phyloP scores from a whole-genome alignment of 371 early-diverging fungal genomes.

The Smittium culicis region DNA sequence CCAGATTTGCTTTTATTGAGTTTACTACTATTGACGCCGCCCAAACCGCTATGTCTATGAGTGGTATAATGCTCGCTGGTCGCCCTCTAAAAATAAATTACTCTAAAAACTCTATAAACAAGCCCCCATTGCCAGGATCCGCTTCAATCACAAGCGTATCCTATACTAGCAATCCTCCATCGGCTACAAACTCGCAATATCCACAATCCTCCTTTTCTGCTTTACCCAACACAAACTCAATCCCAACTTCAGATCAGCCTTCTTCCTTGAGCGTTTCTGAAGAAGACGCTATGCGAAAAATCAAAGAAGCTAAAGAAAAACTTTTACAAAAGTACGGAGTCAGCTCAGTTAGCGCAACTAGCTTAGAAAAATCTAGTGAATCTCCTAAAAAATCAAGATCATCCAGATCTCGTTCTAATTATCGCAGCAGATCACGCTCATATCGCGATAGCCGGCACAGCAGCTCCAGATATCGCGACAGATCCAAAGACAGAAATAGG shows the following conservation, averaged over 20 bases:
- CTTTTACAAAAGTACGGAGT: not conserved
- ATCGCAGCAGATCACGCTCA: not conserved
- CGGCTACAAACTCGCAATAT: not conserved
- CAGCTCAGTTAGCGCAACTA: not conserved
- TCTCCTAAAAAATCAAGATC: not conserved
- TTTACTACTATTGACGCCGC: constrained; percentile 45
- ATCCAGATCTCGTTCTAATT: not conserved
- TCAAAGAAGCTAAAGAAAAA: not conserved
- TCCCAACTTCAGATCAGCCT: not conserved
- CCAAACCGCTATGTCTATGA: constrained; percentile 41
- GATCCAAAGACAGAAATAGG: not conserved
- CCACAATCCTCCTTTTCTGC: too few species aligned
- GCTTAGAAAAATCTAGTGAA: not conserved
- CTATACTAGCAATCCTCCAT: not conserved
- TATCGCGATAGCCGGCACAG: not conserved
- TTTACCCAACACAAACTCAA: not conserved
- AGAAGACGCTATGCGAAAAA: not conserved
- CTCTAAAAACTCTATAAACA: constrained; percentile 52
- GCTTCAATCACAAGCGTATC: not conserved
- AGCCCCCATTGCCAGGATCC: constrained; percentile 20
- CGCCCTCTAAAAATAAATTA: constrained; percentile 45
- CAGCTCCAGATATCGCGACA: not conserved
- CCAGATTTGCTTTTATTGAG: constrained; percentile 59
- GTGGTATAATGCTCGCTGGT: constrained; percentile 40
- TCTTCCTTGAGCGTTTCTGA: not conserved